Base-by-base conservation (phyloP, 129 eudicot species). In the Helianthus tuberosus region DNA sequence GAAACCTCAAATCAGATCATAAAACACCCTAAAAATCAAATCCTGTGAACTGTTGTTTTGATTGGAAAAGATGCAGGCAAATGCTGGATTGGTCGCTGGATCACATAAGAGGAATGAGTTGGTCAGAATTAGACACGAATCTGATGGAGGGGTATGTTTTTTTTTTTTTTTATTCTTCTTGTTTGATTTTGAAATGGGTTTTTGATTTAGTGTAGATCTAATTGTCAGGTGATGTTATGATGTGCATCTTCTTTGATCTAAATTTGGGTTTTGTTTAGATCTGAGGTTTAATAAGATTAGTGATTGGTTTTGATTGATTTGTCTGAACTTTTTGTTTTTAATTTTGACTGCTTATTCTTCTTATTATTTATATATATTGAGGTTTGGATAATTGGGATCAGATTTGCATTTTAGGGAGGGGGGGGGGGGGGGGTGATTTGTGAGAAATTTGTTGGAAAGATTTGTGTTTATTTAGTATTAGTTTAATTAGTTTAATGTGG, bases 11-110 rank as follows among this genome's bases (percentile, higher is more conserved):
- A n/a, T 69, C 32, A 29, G n/a, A 32, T 69, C 74, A 51, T 17
- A 29, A 65, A 35, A 35, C 27, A 67, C 38, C 14, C 17, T 11
- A 36, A 20, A 48, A 47, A 44, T 60, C 29, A 14, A 25, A 54
- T 58, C 5, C 0, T 47, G 46, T 39, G 7, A 39, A 39, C 46
- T 73, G 69, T 79, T 75, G 68, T 51, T 7, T 60, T 3, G 48
- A 64, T 43, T 10, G 32, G 73, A 36, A 63, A 78, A 75, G 47
- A 92, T 92, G 97, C 88, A 92, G 83, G 89, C 96, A 35, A 86
- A 76, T 81, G 90, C 81, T 69, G 97, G 97, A 35, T 71, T 92
- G 87, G 97, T 92, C 59, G 97, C 97, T 79, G 97, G 97, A 89
- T 92, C 96, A 9, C 89, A 92, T 83, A 87, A 87, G 59, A 79